Evolutionary conservation across 129 eudicot genomes (phyloP), one percentile per base, ranked within the genome.

Genomic region (Saposhnikovia divaricata): DNA sequence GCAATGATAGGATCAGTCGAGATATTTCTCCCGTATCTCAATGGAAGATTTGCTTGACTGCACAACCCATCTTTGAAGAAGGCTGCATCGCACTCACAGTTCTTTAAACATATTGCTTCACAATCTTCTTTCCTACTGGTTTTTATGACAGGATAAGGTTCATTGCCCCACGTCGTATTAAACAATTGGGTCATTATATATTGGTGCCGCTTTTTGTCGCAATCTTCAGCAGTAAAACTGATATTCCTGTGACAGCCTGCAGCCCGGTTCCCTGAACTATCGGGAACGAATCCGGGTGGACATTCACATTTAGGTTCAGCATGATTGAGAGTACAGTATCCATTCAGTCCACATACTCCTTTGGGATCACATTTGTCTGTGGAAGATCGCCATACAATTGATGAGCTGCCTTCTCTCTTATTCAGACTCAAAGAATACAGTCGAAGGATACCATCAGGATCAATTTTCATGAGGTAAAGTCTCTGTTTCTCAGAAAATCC

Each of bases 221-320:
- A 85, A 39, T 73, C 38, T 27, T 34, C 80, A 2, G 37, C 66
- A 6, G 77, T 25, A 66, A 31, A 31, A 31, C 34, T 31, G 34
- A 37, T 72, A 65, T 48, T 85, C 71, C 82, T 81, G 55, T 34
- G 74, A 34, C 85, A 81, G 34, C 87, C 87, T 3, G 77, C 38
- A 34, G 47, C 45, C 81, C 81, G 27, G 45, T 43, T 79, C 31
- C 43, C 42, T 4, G 75, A 63, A 27, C 72, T 27, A 42, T 14
- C 63, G 28, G 15, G 21, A 27, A 14, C 28, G 19, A 79, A 79
- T 43, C 81, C 76, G 1, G 81, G 76, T 27, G 69, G 15, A 18
- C 81, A 79, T 4, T 13, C 42, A 66, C 81, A 79, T 2, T 79
- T 44, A 66, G 63, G 16, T 44, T 65, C 65, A 27, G 10, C 18